Evolutionary conservation across 192 early-diverging fungal genomes (phyloP).

Genomic region (Gigaspora rosea): DNA sequence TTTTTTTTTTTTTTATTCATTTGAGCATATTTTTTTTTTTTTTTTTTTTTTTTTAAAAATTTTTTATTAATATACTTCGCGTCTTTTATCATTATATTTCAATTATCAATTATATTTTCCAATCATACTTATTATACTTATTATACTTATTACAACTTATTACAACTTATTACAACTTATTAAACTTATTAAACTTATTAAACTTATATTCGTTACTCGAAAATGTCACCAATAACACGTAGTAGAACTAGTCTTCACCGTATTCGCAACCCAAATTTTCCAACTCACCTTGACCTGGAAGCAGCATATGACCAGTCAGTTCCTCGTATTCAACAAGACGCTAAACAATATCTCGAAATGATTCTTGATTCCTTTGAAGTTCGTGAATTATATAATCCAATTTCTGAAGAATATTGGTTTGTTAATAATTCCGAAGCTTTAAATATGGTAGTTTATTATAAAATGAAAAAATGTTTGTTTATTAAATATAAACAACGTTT

Average conservation of each 20-base stretch:
- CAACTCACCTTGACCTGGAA: slow-evolving; percentile 2
- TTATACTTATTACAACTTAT: no score
- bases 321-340: slow-evolving; percentile 3
- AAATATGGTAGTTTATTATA: slow-evolving; percentile 17
- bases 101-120: no score
- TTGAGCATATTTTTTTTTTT: no score
- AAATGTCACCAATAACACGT: slow-evolving; percentile 25
- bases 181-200: neutral
- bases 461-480: slow-evolving; percentile 22
- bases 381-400: slow-evolving; percentile 1
- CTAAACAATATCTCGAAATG: neutral
- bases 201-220: neutral
- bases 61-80: no score
- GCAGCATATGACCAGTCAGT: neutral
- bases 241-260: slow-evolving; percentile 11
- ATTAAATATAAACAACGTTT: neutral
- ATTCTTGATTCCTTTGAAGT: neutral
- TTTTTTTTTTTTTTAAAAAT: no score
- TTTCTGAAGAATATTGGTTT: slow-evolving; percentile 16
- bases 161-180: neutral
- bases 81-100: no score
- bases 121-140: no score
- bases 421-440: slow-evolving; percentile 14
- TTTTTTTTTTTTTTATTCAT: no score
- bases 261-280: slow-evolving; percentile 3